Percentiles rank a stretch among this genome's conserved stretches.
Evolutionary conservation across 176 grass and related monocot species (phyloP).

Genomic region (Puya raimondii): DNA sequence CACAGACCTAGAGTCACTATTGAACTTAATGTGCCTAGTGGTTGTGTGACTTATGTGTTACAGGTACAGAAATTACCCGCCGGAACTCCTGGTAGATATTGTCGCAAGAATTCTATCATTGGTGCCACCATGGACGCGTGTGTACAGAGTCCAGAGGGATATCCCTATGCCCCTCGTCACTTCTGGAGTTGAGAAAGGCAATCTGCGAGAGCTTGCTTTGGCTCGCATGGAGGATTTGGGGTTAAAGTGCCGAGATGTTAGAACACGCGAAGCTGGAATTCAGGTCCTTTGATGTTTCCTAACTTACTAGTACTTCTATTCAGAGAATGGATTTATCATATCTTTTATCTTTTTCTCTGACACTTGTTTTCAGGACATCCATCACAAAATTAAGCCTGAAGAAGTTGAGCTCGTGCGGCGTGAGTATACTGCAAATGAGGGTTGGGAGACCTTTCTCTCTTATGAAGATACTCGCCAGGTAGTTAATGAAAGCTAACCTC

Average conservation of each 20-base stretch:
- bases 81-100: constrained; percentile 84
- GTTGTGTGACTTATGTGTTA: constrained; percentile 11
- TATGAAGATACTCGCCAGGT: constrained; percentile 98
- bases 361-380: constrained; percentile 56
- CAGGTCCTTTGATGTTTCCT: constrained; percentile 37
- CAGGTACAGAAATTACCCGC: constrained; percentile 95
- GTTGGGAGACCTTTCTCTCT: constrained; percentile 96
- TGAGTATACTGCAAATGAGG: constrained; percentile 97
- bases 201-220: constrained; percentile 93
- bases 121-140: constrained; percentile 92
- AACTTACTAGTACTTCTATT: neutral
- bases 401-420: constrained; percentile 88
- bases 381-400: constrained; percentile 90
- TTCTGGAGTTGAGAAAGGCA: constrained; percentile 97
- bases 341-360: constrained; percentile 12
- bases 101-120: constrained; percentile 86
- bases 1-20: neutral
- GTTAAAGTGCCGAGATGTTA: constrained; percentile 94
- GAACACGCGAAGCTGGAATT: constrained; percentile 97
- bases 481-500: neutral
- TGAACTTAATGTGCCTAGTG: neutral
- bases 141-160: constrained; percentile 94
- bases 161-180: constrained; percentile 99
- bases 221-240: constrained; percentile 92
- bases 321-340: neutral